Evolutionary conservation across 352 stramenopile genomes (phyloP).

Genomic region (Globisporangium carolinianum): DNA sequence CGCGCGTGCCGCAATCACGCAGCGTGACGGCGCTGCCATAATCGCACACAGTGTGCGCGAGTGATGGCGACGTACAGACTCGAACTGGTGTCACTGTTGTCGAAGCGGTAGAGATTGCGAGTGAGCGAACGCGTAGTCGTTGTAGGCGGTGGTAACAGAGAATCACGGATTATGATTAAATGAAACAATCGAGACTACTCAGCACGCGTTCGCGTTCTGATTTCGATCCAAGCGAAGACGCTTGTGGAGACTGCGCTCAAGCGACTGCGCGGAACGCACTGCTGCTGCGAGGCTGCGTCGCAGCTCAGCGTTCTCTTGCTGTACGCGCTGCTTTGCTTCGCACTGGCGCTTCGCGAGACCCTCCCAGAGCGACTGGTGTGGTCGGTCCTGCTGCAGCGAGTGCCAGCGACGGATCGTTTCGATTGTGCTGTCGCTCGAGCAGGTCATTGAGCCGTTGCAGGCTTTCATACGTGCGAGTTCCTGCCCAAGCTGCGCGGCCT

Average conservation of each 20-base stretch:
- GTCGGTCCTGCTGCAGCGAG: background rate
- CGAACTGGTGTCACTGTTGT: no score
- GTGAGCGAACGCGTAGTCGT: no score
- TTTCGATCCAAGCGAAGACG: conserved; percentile 1
- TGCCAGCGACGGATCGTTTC: background rate
- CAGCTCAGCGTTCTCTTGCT: conserved; percentile 8
- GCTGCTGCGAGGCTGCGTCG: background rate
- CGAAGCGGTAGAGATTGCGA: no score
- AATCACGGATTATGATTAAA: no score
- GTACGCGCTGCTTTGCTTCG: conserved; percentile 2
- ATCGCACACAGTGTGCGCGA: background rate
- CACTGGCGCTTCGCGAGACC: conserved; percentile 4
- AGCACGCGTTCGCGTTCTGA: no score
- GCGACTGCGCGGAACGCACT: background rate
- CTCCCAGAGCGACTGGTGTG: conserved; percentile 3
- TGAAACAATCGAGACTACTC: no score
- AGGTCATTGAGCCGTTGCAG: background rate
- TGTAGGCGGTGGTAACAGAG: no score
- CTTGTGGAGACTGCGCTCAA: conserved; percentile 5
- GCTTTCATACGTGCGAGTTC: background rate
- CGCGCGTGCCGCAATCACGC: background rate
- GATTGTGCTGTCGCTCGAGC: background rate
- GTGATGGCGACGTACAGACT: no score
- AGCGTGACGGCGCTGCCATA: background rate
- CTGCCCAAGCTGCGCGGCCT: background rate